Conservation (phyloP, 1,284 basidiomycete species). For the Apiotrichum sp. region DNA sequence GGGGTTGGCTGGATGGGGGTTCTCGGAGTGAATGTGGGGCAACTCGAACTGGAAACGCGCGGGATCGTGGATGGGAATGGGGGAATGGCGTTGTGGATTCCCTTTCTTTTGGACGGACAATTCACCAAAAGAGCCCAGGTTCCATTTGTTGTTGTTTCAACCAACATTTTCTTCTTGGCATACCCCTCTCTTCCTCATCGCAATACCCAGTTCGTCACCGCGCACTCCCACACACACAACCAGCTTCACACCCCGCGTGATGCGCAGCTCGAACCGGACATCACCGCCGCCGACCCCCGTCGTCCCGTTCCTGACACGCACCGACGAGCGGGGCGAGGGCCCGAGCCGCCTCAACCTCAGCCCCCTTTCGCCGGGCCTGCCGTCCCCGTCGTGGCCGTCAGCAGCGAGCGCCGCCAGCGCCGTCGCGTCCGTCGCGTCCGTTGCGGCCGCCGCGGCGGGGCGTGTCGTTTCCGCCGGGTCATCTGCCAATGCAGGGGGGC, state of each 20-base stretch:
- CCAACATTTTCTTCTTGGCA: too few relatives aligned
- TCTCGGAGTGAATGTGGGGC: too few relatives aligned
- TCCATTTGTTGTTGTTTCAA: too few relatives aligned
- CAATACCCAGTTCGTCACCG: too few relatives aligned
- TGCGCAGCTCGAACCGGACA: not conserved
- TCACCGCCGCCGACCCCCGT: constrained; percentile 6
- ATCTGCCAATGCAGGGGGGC: not conserved
- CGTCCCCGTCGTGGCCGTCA: not conserved
- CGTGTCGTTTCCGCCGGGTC: not conserved
- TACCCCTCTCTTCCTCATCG: too few relatives aligned
- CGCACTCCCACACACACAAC: not conserved
- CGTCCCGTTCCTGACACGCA: not conserved
- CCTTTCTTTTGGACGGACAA: too few relatives aligned
- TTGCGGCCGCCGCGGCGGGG: not conserved
- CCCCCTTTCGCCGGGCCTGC: not conserved
- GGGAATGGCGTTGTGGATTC: too few relatives aligned
- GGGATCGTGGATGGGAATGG: too few relatives aligned
- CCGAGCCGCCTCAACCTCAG: not conserved
- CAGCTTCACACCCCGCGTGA: not conserved
- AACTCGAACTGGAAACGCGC: too few relatives aligned
- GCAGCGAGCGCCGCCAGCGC: not conserved
- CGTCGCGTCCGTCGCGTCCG: not conserved
- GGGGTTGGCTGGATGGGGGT: too few relatives aligned
- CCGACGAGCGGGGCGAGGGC: constrained; percentile 2
- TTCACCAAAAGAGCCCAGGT: too few relatives aligned